Conservation (phyloP, 2,329 filamentous ascomycete species). For the Paraphoma sp. region DNA sequence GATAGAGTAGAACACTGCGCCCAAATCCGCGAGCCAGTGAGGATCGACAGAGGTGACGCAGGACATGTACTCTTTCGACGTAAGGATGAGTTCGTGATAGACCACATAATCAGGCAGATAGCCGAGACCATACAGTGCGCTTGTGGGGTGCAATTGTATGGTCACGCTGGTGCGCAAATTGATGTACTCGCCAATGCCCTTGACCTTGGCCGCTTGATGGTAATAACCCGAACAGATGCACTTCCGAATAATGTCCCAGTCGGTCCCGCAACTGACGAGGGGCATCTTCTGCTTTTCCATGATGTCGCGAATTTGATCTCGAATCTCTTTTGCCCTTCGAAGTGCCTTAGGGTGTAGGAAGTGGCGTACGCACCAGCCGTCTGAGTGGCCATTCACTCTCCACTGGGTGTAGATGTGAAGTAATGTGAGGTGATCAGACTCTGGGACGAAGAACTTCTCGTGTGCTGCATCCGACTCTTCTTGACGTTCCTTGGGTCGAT, state of each 20-base stretch:
- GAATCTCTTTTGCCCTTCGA: slow-evolving; percentile 88
- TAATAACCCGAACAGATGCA: slow-evolving; percentile 99
- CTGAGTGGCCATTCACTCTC: slow-evolving; percentile 87
- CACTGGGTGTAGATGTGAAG: slow-evolving; percentile 96
- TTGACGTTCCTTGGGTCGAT: slow-evolving; percentile 92
- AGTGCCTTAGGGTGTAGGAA: slow-evolving; percentile 96
- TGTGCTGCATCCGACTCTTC: slow-evolving; percentile 95
- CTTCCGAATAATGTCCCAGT: slow-evolving; percentile 94
- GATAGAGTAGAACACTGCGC: slow-evolving; percentile 95
- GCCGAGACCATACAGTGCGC: slow-evolving; percentile 87
- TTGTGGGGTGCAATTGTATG: slow-evolving; percentile 93
- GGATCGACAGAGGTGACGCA: slow-evolving; percentile 96
- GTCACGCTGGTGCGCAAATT: slow-evolving; percentile 94
- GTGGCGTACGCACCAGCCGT: slow-evolving; percentile 91
- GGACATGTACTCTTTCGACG: slow-evolving; percentile 97
- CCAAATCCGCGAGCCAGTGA: slow-evolving; percentile 94
- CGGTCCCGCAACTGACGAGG: slow-evolving; percentile 86
- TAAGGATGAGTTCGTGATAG: slow-evolving; percentile 97
- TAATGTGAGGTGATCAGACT: slow-evolving; percentile 95
- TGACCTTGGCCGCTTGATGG: slow-evolving; percentile 94
- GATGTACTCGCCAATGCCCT: slow-evolving; percentile 96
- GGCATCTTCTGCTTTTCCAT: slow-evolving; percentile 93
- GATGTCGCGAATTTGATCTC: slow-evolving; percentile 91
- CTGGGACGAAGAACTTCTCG: slow-evolving; percentile 98
- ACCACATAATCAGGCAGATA: slow-evolving; percentile 97